Conservation (phyloP, 1,284 basidiomycete species). For the Puccinia horiana region DNA sequence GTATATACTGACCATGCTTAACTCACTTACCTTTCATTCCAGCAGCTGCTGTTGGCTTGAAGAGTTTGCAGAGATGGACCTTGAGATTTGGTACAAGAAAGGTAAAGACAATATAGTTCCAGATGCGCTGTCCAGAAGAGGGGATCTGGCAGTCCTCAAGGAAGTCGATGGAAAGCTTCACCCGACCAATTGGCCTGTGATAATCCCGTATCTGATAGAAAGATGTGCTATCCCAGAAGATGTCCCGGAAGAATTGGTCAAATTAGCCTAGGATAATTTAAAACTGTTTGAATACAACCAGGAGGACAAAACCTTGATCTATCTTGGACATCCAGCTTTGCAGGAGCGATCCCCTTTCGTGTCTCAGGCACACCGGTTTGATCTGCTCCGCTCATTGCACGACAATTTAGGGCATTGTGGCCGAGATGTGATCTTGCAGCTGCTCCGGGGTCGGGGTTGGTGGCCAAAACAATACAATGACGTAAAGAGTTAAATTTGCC, state of each 20-base stretch:
- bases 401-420: not conserved
- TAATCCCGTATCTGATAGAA: not conserved
- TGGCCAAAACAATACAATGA: slow-evolving; percentile 1
- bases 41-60: slow-evolving; percentile 61
- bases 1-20: slow-evolving; percentile 62
- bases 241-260: not conserved
- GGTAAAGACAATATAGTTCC: slow-evolving; percentile 60
- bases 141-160: slow-evolving; percentile 15
- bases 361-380: not conserved
- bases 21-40: slow-evolving; percentile 59
- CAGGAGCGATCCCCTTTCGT: not conserved
- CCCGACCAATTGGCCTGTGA: not conserved
- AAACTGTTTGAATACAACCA: not conserved
- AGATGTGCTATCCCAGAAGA: not conserved
- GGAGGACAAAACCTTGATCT: not conserved
- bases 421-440: not conserved
- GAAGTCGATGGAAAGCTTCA: not conserved
- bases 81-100: slow-evolving; percentile 57
- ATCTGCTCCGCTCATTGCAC: not conserved
- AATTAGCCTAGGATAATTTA: not conserved
- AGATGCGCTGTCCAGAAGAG: slow-evolving; percentile 58
- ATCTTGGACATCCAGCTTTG: not conserved
- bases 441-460: not conserved
- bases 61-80: slow-evolving; percentile 57
- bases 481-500: not conserved